phyloP scores from a whole-genome alignment of 805 yeast genomes.

The Barnettozyma californica region DNA sequence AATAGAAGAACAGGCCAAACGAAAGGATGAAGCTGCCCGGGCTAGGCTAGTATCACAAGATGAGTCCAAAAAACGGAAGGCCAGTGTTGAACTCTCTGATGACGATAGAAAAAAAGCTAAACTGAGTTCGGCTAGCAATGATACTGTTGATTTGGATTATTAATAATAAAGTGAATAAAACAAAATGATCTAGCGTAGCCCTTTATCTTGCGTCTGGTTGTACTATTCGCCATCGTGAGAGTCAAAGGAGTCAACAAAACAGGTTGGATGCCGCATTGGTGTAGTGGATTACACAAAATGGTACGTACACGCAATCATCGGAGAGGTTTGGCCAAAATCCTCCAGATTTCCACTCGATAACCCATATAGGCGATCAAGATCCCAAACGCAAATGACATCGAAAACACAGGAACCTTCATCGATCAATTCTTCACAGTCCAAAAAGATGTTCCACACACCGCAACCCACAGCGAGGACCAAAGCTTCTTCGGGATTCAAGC shows the following conservation, averaged over 20 bases:
- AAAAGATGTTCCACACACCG: slow-evolving; percentile 2
- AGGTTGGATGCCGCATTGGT: too few relatives aligned
- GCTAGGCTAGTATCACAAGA: slow-evolving; percentile 7
- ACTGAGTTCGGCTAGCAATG: slow-evolving; percentile 8
- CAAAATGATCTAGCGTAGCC: too few relatives aligned
- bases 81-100: slow-evolving; percentile 16
- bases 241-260: too few relatives aligned
- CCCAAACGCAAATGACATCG: neutral
- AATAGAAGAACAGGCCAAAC: slow-evolving; percentile 15
- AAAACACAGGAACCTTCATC: neutral
- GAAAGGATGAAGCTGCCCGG: slow-evolving; percentile 16
- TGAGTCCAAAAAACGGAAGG: slow-evolving; percentile 20
- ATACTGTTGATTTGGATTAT: slow-evolving; percentile 15
- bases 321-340: too few relatives aligned
- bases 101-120: slow-evolving; percentile 16
- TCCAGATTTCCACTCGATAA: neutral
- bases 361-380: neutral
- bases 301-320: too few relatives aligned
- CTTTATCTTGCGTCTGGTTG: too few relatives aligned
- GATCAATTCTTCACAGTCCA: neutral
- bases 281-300: too few relatives aligned
- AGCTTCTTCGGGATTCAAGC: neutral
- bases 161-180: neutral
- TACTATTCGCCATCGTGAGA: too few relatives aligned
- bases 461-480: neutral